Conservation (phyloP, 805 yeast species). For the Ogataea nonfermentans region DNA sequence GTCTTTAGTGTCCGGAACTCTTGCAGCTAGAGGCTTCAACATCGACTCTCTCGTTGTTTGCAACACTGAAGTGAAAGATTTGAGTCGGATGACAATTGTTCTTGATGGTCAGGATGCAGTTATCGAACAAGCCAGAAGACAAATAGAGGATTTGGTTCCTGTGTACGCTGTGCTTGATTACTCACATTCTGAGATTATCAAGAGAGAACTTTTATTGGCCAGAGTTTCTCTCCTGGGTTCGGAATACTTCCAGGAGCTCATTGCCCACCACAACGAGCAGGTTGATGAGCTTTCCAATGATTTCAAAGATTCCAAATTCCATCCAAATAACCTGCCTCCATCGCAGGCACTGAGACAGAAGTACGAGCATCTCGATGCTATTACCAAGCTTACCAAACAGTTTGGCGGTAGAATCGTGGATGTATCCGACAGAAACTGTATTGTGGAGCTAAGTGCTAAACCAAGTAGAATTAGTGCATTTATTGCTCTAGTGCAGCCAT, state of each 20-base stretch:
- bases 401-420: conserved; percentile 94
- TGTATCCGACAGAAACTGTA: conserved; percentile 87
- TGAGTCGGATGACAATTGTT: conserved; percentile 95
- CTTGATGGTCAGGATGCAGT: conserved; percentile 93
- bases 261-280: conserved; percentile 72
- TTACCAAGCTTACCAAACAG: conserved; percentile 73
- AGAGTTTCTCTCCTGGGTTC: conserved; percentile 93
- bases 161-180: conserved; percentile 97
- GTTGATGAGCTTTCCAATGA: conserved; percentile 44
- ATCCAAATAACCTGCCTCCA: conserved; percentile 86
- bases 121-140: conserved; percentile 97
- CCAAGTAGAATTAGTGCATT: conserved; percentile 87
- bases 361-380: conserved; percentile 82
- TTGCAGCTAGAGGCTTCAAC: conserved; percentile 98
- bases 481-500: conserved; percentile 87
- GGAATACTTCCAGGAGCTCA: conserved; percentile 94
- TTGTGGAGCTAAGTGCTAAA: conserved; percentile 91
- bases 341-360: conserved; percentile 94
- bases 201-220: conserved; percentile 87
- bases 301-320: conserved; percentile 51
- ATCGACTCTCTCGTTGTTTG: conserved; percentile 97
- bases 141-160: conserved; percentile 95
- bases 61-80: conserved; percentile 91
- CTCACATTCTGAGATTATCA: conserved; percentile 83
- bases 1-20: conserved; percentile 87